phyloP scores from a whole-genome alignment of 805 yeast species.

The Spathaspora gorwiae region DNA sequence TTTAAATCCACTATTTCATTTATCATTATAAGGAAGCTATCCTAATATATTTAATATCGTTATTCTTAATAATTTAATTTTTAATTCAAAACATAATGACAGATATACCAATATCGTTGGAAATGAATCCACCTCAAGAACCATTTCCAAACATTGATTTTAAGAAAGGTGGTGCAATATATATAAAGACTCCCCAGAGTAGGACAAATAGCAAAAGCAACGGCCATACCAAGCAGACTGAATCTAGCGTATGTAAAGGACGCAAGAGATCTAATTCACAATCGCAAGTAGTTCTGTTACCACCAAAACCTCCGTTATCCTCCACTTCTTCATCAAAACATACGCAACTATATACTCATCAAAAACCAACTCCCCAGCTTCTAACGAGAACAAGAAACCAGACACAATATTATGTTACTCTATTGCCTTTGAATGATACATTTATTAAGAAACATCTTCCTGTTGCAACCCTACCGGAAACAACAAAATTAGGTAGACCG shows the following conservation, averaged over 20 bases:
- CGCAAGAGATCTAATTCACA: conserved; percentile 39
- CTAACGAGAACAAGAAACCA: conserved; percentile 16
- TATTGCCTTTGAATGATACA: conserved; percentile 74
- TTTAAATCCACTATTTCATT: no score
- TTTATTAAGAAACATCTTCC: conserved; percentile 74
- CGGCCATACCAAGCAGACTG: neutral
- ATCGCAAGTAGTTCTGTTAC: conserved; percentile 31
- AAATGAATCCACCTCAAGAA: neutral
- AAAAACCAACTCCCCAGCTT: conserved; percentile 6
- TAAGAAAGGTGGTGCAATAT: conserved; percentile 1
- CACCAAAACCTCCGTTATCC: conserved; percentile 11
- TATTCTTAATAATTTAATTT: no score
- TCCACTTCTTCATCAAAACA: conserved; percentile 2
- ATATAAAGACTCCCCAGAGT: neutral
- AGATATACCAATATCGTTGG: neutral
- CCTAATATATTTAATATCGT: no score
- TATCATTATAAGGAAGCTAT: no score
- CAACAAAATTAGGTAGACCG: conserved; percentile 86
- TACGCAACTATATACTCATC: conserved; percentile 3
- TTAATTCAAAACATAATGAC: no score
- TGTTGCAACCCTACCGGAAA: conserved; percentile 79
- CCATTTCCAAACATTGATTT: conserved; percentile 6
- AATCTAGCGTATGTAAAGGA: conserved; percentile 2
- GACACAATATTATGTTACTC: conserved; percentile 56
- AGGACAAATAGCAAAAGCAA: neutral